Evolutionary conservation across 2,329 filamentous ascomycete genomes (phyloP), one percentile per base, ranked within the genome.

Genomic region (Ceratocystis papillata): DNA sequence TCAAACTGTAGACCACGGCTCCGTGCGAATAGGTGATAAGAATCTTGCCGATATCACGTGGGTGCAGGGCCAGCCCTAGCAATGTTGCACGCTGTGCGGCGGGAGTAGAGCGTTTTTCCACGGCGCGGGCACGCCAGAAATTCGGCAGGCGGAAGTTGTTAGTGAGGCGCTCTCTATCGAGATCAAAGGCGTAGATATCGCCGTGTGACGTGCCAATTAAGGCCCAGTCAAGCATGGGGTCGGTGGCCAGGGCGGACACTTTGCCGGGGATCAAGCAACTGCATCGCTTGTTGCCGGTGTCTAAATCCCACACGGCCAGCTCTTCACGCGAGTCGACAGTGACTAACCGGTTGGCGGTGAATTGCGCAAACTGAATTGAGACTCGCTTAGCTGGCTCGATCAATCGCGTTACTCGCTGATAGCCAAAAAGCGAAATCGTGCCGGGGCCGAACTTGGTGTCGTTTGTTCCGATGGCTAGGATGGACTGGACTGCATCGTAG

Each of bases 141-240:
- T 96, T 96, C 12, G 90, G 87, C 64, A 99, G 84, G 67, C 84
- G 85, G 75, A 96, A 92, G 0, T 86, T 84, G 15, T 90, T 75
- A 4, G 76, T 77, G 68, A 94, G 77, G 37, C 80, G 80, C 73
- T 90, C 86, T 67, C 92, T 83, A 73, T 97, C 94, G 66, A 99
- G 80, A 74, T 99, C 94, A 73, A 93, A 99, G n/a, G 90, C 90
- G 68, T 93, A 81, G 10, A 97, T 80, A 67, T 97, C 92, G 68
- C 93, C 91, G 72, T 83, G 89, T 69, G 89, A 85, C 69, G 91
- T 78, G 12, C 91, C 94, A 57, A 97, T 79, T 69, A 99, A 87
- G 46, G 87, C 90, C 85, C 95, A 99, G 75, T 99, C 94, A 68
- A 99, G 80, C 77, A 90, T 89, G 0, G 93, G 90, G 73, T 99